These are phyloP conservation scores for Wickerhamomyces chaumierensis DNA, from an alignment of 805 yeast species.

Conservation along the genomic window DNA sequence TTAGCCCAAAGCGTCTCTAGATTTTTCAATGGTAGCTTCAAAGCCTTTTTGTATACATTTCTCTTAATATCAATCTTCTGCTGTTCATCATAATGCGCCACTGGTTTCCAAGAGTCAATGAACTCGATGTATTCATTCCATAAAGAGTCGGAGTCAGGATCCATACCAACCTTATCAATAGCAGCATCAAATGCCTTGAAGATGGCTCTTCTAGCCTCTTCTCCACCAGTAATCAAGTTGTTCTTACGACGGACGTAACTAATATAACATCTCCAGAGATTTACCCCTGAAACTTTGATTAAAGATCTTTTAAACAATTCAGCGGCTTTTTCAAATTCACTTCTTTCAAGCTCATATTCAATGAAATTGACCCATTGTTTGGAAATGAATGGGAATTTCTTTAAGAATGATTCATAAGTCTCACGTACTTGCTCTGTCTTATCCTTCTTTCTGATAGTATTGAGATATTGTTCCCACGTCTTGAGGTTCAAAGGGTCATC, in stretches of 20 bases:
- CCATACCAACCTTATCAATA: constrained; percentile 65
- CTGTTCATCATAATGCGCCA: constrained; percentile 74
- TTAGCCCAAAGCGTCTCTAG: constrained; percentile 73
- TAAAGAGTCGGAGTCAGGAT: constrained; percentile 54
- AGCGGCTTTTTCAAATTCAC: constrained; percentile 59
- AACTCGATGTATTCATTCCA: constrained; percentile 83
- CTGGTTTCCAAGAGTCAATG: constrained; percentile 67
- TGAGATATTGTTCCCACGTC: constrained; percentile 47
- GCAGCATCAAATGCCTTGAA: constrained; percentile 81
- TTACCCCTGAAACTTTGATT: constrained; percentile 48
- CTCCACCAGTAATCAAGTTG: constrained; percentile 72
- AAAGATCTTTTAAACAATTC: constrained; percentile 54
- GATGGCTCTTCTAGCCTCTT: constrained; percentile 61
- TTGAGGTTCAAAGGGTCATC: constrained; percentile 40
- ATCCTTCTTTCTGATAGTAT: constrained; percentile 37
- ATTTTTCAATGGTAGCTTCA: constrained; percentile 65
- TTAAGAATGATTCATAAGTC: constrained; percentile 49
- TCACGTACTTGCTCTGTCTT: constrained; percentile 47
- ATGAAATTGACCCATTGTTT: constrained; percentile 69
- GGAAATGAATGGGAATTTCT: constrained; percentile 56
- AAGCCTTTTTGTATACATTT: constrained; percentile 55
- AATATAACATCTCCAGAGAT: constrained; percentile 68
- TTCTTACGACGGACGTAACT: constrained; percentile 60
- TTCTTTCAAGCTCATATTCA: constrained; percentile 48
- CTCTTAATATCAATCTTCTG: constrained; percentile 71